Evolutionary conservation across 2,329 filamentous ascomycete species (phyloP), one percentile per base, ranked within the genome.

Genomic region (Clonostachys sp.): DNA sequence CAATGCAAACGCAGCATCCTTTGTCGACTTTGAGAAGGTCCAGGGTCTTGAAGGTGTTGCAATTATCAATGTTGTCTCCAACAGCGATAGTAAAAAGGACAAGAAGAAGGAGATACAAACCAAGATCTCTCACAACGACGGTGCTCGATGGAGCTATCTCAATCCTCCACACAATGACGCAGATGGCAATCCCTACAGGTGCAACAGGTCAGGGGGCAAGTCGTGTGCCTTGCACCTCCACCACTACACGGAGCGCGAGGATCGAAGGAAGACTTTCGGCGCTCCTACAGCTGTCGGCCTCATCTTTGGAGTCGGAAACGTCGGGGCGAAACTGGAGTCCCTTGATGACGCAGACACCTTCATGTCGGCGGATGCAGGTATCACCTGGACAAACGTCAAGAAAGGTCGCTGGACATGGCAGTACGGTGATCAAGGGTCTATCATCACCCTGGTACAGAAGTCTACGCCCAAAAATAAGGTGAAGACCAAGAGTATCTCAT

Each of bases 21-120:
- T 85, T 59, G 92, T 96, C 41, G 94, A 99, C 62, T 99, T 95
- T 65, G 94, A 99, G 64, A 96, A 95, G 72, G 90, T 96, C 74
- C 80, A 88, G 43, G 91, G 91, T 4, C 75, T 99, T 13, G 92
- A 99, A 65, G 94, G 94, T 41, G 89, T 99, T 45, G 83, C 85
- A 14, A 66, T 99, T 53, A 89, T 91, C 60, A 99, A 99, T 59
- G 72, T 89, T 8, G 89, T 99, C 16, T 75, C 79, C 43, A 97
- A 97, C 59, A 69, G 77, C 24, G 74, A 86, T 34, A 81, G 84
- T 45, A 72, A 77, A 46, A 72, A 77, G 45, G 95, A 96, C 73
- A 87, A 84, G 65, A 73, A 77, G 40, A 99, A 99, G 75, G 85
- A 84, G 61, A 76, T 96, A 44, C 89, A 90, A 65, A 94, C 89